Evolutionary conservation across 225 moss, liverwort and hornwort genomes (phyloP), one percentile per base, ranked within the genome.

Genomic region (Straminergon stramineum): DNA sequence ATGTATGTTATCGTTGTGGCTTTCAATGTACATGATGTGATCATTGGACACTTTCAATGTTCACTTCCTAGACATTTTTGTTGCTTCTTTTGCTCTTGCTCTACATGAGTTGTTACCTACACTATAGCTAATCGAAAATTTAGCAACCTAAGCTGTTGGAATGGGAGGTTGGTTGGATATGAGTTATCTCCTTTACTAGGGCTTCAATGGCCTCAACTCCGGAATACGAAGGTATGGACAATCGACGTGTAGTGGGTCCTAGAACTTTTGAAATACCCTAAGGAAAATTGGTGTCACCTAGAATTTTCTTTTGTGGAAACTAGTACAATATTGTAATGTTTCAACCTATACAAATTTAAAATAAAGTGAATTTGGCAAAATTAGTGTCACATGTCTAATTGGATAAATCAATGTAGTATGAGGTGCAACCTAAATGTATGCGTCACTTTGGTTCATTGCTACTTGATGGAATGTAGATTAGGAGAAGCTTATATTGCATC

Each of bases 361-460:
- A 51, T 75, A 75, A 7, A 75, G 7, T 32, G 31, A 51, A 75
- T 19, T 30, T 51, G 2, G 2, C 2, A 75, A 48, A 48, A 48
- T 48, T 48, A 30, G 11, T 30, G 28, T 75, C 19, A 18, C 0
- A 26, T 0, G 1, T 45, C 3, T 51, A 31, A 32, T 32, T 52
- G 2, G 7, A 52, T 32, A 76, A 52, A 76, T 52, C 7, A 5
- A 19, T 52, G 76, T 0, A 20, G 0, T 16, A 51, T 21, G 8
- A 8, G 21, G 13, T 1, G 34, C 13, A 52, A 32, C 2, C 13
- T 52, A 34, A 11, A 52, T 52, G 48, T 48, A 48, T 48, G 52
- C 1, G 1, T 52, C 4, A 76, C 8, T 27, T 52, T 19, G 2
- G 1, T 10, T 2, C 28, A 0, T 30, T 48, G 3, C 31, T 28